These are phyloP conservation scores for Phytophthora boehmeriae DNA, from an alignment of 352 stramenopile genomes.

Conservation along the genomic window DNA sequence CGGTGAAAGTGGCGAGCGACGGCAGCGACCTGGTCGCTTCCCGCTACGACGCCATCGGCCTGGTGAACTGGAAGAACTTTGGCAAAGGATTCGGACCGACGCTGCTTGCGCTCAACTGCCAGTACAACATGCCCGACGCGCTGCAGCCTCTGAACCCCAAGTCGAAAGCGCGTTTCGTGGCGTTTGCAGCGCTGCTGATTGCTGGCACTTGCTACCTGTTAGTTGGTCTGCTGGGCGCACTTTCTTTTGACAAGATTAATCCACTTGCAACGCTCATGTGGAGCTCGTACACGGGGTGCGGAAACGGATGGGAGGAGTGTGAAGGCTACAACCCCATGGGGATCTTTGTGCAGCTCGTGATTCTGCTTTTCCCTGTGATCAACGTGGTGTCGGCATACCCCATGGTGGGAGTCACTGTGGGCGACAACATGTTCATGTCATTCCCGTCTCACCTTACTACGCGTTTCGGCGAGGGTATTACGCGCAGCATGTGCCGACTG, in stretches of 20 bases:
- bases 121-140: conserved; percentile 89
- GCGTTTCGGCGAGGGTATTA: conserved; percentile 47
- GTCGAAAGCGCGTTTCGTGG: conserved; percentile 59
- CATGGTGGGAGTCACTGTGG: conserved; percentile 84
- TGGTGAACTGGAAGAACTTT: conserved; percentile 84
- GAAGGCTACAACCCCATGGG: conserved; percentile 51
- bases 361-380: conserved; percentile 83
- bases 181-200: conserved; percentile 68
- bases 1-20: conserved; percentile 71
- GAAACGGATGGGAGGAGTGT: conserved; percentile 76
- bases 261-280: conserved; percentile 83
- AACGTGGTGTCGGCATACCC: conserved; percentile 87
- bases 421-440: conserved; percentile 88
- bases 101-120: conserved; percentile 85
- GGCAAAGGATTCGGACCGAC: conserved; percentile 82
- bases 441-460: conserved; percentile 66
- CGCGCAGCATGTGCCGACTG: conserved; percentile 67
- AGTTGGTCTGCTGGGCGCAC: conserved; percentile 69
- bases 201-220: conserved; percentile 76
- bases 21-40: conserved; percentile 42
- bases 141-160: conserved; percentile 83
- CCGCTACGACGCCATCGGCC: conserved; percentile 54
- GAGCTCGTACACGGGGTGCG: conserved; percentile 79
- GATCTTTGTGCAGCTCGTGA: conserved; percentile 72
- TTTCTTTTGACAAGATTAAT: conserved; percentile 84